Evolutionary conservation across 257 asterid species (phyloP).

Genomic region (Eucommia ulmoides): DNA sequence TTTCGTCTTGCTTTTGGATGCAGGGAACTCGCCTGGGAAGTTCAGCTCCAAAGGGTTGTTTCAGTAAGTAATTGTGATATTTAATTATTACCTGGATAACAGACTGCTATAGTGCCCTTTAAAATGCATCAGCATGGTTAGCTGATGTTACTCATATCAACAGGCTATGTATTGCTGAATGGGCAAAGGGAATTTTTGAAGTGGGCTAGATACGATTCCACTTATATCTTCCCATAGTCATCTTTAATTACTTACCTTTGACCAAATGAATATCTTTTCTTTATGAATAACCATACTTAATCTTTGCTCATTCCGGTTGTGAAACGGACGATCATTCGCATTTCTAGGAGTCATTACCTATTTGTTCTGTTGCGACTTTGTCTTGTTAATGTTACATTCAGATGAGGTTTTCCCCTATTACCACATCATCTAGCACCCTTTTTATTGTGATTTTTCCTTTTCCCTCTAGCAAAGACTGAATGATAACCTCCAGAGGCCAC

Average conservation of each 20-base stretch:
- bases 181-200: background rate
- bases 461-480: too few relatives aligned
- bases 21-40: constrained; percentile 99
- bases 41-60: constrained; percentile 98
- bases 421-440: too few relatives aligned
- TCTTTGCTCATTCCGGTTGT: background rate
- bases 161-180: background rate
- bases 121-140: background rate
- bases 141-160: background rate
- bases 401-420: too few relatives aligned
- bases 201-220: background rate
- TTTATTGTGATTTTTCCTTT: too few relatives aligned
- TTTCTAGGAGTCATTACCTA: background rate
- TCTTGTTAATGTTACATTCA: background rate
- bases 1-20: constrained; percentile 14
- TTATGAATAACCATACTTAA: too few relatives aligned
- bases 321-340: background rate
- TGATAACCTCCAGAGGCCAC: too few relatives aligned
- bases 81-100: constrained; percentile 10
- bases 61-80: constrained; percentile 77
- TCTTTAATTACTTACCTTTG: background rate
- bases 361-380: background rate
- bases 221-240: background rate
- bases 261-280: background rate
- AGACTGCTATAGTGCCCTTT: background rate